A percentile compares a stretch with the other conserved stretches of the same genome.
Conservation (phyloP, 805 yeast species). For the Cyberlindnera japonica region DNA sequence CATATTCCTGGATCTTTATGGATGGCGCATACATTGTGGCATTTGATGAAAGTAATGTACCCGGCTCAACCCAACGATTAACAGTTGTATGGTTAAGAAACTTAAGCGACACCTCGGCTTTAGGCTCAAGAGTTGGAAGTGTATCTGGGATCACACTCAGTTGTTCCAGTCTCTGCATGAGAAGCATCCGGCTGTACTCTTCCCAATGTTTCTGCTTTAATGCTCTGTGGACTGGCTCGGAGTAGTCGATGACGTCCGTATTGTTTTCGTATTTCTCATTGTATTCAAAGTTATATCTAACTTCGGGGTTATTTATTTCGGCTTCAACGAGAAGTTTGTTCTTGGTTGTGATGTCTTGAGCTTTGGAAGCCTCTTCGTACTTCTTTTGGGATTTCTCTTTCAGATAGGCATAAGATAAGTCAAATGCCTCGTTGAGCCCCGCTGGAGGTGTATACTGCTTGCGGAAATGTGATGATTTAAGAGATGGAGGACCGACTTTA, state of each 20-base stretch:
- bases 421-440: conserved; percentile 69
- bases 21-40: conserved; percentile 77
- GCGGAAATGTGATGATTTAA: conserved; percentile 41
- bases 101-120: conserved; percentile 67
- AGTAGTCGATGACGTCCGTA: conserved; percentile 53
- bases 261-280: conserved; percentile 35
- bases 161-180: conserved; percentile 90
- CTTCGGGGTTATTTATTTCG: conserved; percentile 81
- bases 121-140: conserved; percentile 80
- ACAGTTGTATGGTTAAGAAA: conserved; percentile 68
- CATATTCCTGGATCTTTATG: conserved; percentile 72
- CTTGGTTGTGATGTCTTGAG: conserved; percentile 22
- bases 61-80: conserved; percentile 75
- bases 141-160: conserved; percentile 89
- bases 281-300: conserved; percentile 58
- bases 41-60: conserved; percentile 65
- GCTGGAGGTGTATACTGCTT: conserved; percentile 62
- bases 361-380: conserved; percentile 32
- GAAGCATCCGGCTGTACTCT: conserved; percentile 60
- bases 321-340: conserved; percentile 48
- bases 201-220: conserved; percentile 72
- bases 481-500: conserved; percentile 48
- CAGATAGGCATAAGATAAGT: conserved; percentile 59
- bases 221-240: conserved; percentile 76
- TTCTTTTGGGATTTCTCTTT: conserved; percentile 43